Evolutionary conservation across 352 stramenopile genomes (phyloP), one percentile per base, ranked within the genome.

Genomic region (Phytophthora sansomeana): DNA sequence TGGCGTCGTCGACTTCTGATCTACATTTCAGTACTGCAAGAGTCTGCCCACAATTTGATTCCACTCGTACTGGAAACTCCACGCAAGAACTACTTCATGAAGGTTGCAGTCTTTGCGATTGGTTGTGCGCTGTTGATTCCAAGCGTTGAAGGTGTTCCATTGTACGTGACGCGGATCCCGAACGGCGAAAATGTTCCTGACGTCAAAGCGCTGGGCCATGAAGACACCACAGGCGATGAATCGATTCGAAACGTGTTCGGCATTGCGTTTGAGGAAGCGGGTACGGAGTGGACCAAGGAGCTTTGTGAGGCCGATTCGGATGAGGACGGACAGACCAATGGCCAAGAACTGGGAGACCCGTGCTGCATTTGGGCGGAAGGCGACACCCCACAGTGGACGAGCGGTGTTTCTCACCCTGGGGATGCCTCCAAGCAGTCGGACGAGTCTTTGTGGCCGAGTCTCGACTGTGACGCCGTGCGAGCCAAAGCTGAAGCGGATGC

Each of bases 321-420:
- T 46, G 77, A 81, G 26, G 89, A 96, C 56, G 87, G 89, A 9
- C 74, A 85, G 33, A 95, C 87, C 11, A 96, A 96, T 60, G 89
- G 89, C 29, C 68, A 94, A 52, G 89, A 96, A 56, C 65, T 96
- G 16, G 89, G 89, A 4, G 89, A 96, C 55, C 87, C 87, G 16
- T 85, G 82, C 69, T 96, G 89, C 66, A 61, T 70, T 8, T 96
- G 83, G 83, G 36, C 63, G 30, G 58, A 72, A 14, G 48, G 58
- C 7, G 49, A 28, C 39, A 52, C 32, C 0, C 56, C 65, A 10
- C 60, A 47, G 24, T 72, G 66, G 59, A 57, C 46, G 7, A 21
- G 21, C 10, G 54, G 64, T 1, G 42, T 80, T 28, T 78, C 71
- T 4, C 67, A 79, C 55, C 71, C 71, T 17, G 71, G 71, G 16